These are phyloP conservation scores for Ephemerocybe angulata DNA, from an alignment of 768 basidiomycete species.

Conservation along the genomic window DNA sequence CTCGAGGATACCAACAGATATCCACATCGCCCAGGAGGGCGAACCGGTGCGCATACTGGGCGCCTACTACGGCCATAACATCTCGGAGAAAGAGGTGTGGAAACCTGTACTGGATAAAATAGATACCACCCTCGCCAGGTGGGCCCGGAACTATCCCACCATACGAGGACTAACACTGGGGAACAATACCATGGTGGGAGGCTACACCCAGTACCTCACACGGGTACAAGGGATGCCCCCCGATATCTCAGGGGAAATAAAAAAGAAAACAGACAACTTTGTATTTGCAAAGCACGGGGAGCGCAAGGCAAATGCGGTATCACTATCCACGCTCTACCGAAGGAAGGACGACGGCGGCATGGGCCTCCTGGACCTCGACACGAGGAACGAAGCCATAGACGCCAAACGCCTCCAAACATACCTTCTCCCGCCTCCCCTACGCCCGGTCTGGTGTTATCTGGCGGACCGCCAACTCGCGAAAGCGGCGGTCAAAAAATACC, in stretches of 20 bases:
- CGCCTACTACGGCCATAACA: conserved; percentile 28
- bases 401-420: background rate
- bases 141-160: conserved; percentile 22
- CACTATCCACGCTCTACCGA: background rate
- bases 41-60: conserved; percentile 31
- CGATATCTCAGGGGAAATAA: conserved; percentile 2
- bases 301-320: background rate
- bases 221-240: conserved; percentile 1
- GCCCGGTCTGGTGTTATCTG: background rate
- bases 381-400: conserved; percentile 14
- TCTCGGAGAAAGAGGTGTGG: conserved; percentile 22
- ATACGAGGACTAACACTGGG: conserved; percentile 1
- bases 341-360: conserved; percentile 7
- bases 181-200: background rate
- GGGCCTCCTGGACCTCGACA: conserved; percentile 17
- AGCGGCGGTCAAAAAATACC: background rate
- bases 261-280: conserved; percentile 19
- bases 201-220: conserved; percentile 1
- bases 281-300: background rate
- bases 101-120: conserved; percentile 23
- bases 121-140: conserved; percentile 16
- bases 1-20: conserved; percentile 12
- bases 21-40: conserved; percentile 28
- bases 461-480: background rate
- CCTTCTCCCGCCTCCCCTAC: background rate